These are phyloP conservation scores for Sphagnum tenellum DNA, from an alignment of 225 moss, liverwort and hornwort species.

Conservation along the genomic window DNA sequence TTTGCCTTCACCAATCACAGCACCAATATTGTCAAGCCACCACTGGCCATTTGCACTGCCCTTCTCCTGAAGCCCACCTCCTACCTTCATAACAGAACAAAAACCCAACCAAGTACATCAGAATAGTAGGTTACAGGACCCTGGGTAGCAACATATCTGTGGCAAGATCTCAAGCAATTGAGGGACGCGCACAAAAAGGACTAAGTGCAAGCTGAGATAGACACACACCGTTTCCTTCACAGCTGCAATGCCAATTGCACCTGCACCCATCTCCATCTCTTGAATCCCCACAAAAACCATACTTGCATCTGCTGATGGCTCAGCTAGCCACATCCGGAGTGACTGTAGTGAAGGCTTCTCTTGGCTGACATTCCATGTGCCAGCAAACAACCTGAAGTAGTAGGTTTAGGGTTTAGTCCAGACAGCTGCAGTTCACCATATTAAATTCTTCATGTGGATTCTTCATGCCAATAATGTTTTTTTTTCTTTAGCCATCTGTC, in stretches of 20 bases:
- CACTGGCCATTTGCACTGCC: slow-evolving; percentile 78
- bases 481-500: no score
- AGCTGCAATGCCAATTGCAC: slow-evolving; percentile 90
- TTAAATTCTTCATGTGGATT: no score
- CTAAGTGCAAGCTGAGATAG: slow-evolving; percentile 3
- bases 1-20: slow-evolving; percentile 62
- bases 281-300: slow-evolving; percentile 86
- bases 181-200: no score
- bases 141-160: no score
- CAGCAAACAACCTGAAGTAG: slow-evolving; percentile 51
- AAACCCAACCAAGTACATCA: no score
- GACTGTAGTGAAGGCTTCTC: slow-evolving; percentile 61
- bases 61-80: slow-evolving; percentile 77
- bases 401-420: no score
- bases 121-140: no score
- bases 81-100: slow-evolving; percentile 45
- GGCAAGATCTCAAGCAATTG: no score
- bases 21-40: slow-evolving; percentile 78
- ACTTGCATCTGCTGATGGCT: slow-evolving; percentile 67
- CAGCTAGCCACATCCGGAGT: slow-evolving; percentile 60
- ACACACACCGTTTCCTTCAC: slow-evolving; percentile 89
- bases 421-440: not conserved
- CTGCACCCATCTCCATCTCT: slow-evolving; percentile 99
- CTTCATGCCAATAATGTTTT: no score
- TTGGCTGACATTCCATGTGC: slow-evolving; percentile 93